A percentile compares a stretch with the other conserved stretches of the same genome.
phyloP scores from a whole-genome alignment of 768 basidiomycete genomes.

The Zangia roseola region DNA sequence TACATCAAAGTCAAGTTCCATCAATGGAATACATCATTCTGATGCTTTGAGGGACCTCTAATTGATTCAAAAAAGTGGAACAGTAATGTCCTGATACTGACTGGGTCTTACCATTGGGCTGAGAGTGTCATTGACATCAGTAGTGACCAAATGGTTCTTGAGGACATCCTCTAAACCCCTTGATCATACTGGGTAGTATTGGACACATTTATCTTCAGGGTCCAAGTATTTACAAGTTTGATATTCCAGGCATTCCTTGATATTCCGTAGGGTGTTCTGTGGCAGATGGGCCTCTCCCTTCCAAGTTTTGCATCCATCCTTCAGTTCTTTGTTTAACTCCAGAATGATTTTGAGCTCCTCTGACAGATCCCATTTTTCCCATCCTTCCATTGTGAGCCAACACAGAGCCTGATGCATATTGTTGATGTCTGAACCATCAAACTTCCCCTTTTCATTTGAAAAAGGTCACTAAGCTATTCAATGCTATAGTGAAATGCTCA shows the following conservation, averaged over 20 bases:
- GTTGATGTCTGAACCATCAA: background rate
- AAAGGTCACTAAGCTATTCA: background rate
- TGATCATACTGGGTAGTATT: background rate
- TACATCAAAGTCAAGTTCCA: fast-evolving
- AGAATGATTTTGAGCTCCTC: background rate
- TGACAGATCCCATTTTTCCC: background rate
- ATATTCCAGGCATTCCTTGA: background rate
- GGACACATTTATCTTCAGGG: background rate
- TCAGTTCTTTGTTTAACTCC: background rate
- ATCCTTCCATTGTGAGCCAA: background rate
- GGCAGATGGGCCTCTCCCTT: background rate
- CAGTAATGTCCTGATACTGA: no score
- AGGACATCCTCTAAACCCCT: background rate
- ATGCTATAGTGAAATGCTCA: background rate
- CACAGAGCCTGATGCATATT: background rate
- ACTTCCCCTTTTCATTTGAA: no score
- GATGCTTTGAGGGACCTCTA: no score
- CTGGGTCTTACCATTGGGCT: background rate
- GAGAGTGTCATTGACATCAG: background rate
- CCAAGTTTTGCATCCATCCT: background rate
- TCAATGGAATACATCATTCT: background rate
- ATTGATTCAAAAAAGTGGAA: no score
- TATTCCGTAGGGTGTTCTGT: background rate
- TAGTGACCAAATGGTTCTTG: background rate
- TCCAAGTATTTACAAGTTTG: background rate